Evolutionary conservation across 768 basidiomycete species (phyloP), one percentile per base, ranked within the genome.

Genomic region (Udeniomyces megalosporus): DNA sequence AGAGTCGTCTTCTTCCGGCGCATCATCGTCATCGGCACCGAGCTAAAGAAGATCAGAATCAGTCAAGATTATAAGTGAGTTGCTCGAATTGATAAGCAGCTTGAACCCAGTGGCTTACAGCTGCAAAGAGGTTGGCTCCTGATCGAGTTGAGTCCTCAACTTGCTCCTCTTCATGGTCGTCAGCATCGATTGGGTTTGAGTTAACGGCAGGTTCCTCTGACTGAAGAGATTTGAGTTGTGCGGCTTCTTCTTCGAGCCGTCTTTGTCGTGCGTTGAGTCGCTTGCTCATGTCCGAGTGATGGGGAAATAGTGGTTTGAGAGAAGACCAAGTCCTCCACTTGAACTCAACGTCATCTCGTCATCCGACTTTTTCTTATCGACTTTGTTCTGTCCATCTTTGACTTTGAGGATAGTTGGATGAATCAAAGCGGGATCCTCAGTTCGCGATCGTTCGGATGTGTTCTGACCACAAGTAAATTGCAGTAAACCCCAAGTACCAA

Each of bases 1-100:
- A 15, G 74, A 69, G 2, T 66, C 65, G 22, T 64, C 59, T 17
- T 63, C 59, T 26, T 66, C 38, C 48, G 66, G 64, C 15, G 58
- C 62, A 7, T 61, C 66, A 38, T 61, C 28, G 22, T 44, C 26
- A 26, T 46, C 58, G 44, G 38, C 44, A 46, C 54, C 48, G 22
- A 47, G 48, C 47, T 54, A 42, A 49, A 10, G 22, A 2, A 28
- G 20, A n/a, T 53, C 59, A 44, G 57, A 24, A 24, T 60, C 55
- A 24, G 26, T 47, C 17, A 38, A 14, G 26, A 61, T 45, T 38
- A 42, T 44, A 28, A n/a, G n/a, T n/a, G n/a, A n/a, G n/a, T n/a
- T n/a, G n/a, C n/a, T n/a, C n/a, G n/a, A n/a, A n/a, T n/a, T n/a
- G n/a, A n/a, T n/a, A n/a, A n/a, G n/a, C 57, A 11, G 58, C 46